Conservation (phyloP, 1,284 basidiomycete species). For the Cutaneotrichosporon sp. region DNA sequence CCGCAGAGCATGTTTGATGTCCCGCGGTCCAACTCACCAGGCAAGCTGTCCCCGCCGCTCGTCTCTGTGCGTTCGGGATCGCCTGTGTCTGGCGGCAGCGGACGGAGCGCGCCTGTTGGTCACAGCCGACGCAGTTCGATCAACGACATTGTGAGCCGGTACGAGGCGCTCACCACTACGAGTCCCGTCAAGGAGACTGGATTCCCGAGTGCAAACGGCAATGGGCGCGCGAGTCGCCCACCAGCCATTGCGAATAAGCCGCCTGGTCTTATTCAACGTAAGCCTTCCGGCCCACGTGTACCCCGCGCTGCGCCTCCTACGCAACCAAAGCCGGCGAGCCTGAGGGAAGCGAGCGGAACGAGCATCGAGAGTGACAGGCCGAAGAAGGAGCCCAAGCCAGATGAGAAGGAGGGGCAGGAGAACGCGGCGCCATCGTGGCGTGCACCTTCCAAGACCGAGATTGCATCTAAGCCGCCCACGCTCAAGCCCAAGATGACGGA, state of each 20-base stretch:
- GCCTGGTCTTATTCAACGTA: constrained; percentile 23
- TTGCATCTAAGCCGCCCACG: neutral
- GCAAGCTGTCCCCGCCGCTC: constrained; percentile 2
- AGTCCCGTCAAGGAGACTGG: constrained; percentile 14
- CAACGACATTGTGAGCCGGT: constrained; percentile 46
- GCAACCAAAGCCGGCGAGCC: constrained; percentile 14
- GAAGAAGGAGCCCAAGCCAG: constrained; percentile 9
- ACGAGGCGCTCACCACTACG: constrained; percentile 33
- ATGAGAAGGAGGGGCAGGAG: constrained; percentile 1
- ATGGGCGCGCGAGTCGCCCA: constrained; percentile 21
- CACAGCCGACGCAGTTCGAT: constrained; percentile 47
- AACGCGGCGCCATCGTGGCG: neutral
- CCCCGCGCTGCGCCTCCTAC: constrained; percentile 4
- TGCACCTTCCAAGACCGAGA: neutral
- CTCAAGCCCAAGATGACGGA: constrained; percentile 4
- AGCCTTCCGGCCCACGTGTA: constrained; percentile 20
- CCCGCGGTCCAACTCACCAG: neutral
- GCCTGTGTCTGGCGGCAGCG: constrained; percentile 1
- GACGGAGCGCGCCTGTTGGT: constrained; percentile 7
- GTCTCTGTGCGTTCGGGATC: constrained; percentile 6
- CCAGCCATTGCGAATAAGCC: constrained; percentile 37
- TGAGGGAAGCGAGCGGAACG: constrained; percentile 2
- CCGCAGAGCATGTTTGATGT: constrained; percentile 16
- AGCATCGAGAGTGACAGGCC: constrained; percentile 1
- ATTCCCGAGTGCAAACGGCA: constrained; percentile 6